Evolutionary conservation across 169 alveolate species (phyloP).

Genomic region (Eimeria praecox): DNA sequence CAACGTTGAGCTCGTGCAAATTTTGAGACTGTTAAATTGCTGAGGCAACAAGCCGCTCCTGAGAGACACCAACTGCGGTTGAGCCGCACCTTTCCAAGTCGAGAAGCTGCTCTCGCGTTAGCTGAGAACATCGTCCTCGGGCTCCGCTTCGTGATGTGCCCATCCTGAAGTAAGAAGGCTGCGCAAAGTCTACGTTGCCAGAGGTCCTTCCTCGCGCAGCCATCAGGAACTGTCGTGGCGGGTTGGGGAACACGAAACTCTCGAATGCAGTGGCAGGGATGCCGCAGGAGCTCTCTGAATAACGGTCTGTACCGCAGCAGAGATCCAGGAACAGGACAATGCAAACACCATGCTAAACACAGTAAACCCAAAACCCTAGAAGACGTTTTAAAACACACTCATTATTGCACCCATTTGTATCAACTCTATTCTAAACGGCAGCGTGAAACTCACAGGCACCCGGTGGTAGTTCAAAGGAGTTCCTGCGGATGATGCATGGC

Average conservation of each 20-base stretch:
- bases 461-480: slow-evolving; percentile 79
- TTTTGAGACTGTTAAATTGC: neutral
- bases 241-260: slow-evolving; percentile 80
- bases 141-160: slow-evolving; percentile 22
- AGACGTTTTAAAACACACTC: neutral
- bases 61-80: neutral
- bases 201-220: slow-evolving; percentile 6
- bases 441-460: slow-evolving; percentile 75
- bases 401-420: neutral
- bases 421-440: neutral
- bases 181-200: slow-evolving; percentile 15
- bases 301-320: slow-evolving; percentile 49
- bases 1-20: neutral
- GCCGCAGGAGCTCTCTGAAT: slow-evolving; percentile 53
- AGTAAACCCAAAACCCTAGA: neutral
- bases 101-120: slow-evolving; percentile 56
- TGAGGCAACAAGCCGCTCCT: neutral
- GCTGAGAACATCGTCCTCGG: slow-evolving; percentile 7
- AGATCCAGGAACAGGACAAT: neutral
- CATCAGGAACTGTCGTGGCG: slow-evolving; percentile 76
- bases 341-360: neutral
- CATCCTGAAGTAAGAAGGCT: slow-evolving; percentile 6
- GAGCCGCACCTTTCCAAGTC: slow-evolving; percentile 68
- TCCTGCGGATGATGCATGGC: slow-evolving; percentile 67
- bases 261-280: slow-evolving; percentile 78